These are phyloP conservation scores for Macaranga tanarius DNA, from an alignment of 441 rosid species.

Conservation along the genomic window DNA sequence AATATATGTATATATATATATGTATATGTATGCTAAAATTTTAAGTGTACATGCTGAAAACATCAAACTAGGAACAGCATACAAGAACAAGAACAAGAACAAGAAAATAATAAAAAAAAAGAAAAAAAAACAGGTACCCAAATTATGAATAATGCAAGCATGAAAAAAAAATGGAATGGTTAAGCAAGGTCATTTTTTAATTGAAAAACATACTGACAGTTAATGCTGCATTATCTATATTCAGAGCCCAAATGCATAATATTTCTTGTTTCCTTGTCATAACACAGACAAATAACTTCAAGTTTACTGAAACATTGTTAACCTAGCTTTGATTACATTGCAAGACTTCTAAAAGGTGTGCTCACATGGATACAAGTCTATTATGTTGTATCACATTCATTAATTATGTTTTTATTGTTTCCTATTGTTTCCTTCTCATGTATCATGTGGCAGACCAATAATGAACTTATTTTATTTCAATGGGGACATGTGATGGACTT, in stretches of 20 bases:
- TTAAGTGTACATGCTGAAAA: not conserved
- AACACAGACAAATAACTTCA: not conserved
- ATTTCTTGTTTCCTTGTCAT: not conserved
- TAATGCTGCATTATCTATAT: not conserved
- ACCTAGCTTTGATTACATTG: not conserved
- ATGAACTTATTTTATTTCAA: not conserved
- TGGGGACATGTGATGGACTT: not conserved
- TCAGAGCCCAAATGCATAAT: not conserved
- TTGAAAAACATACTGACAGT: not conserved
- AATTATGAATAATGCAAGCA: not conserved
- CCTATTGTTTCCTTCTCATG: not conserved
- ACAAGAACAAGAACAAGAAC: not conserved
- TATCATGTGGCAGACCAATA: constrained; percentile 8
- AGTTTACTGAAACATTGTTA: not conserved
- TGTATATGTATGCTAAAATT: too few relatives aligned
- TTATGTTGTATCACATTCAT: not conserved
- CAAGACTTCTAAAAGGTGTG: not conserved
- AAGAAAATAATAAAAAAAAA: too few relatives aligned
- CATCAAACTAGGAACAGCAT: not conserved
- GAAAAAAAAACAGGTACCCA: too few relatives aligned
- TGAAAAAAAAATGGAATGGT: not conserved
- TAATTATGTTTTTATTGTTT: not conserved
- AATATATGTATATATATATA: too few relatives aligned
- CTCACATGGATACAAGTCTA: not conserved
- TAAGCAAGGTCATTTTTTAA: too few relatives aligned